Base-by-base conservation (phyloP, 495 filamentous ascomycete species). In the Penicillium soppii region DNA sequence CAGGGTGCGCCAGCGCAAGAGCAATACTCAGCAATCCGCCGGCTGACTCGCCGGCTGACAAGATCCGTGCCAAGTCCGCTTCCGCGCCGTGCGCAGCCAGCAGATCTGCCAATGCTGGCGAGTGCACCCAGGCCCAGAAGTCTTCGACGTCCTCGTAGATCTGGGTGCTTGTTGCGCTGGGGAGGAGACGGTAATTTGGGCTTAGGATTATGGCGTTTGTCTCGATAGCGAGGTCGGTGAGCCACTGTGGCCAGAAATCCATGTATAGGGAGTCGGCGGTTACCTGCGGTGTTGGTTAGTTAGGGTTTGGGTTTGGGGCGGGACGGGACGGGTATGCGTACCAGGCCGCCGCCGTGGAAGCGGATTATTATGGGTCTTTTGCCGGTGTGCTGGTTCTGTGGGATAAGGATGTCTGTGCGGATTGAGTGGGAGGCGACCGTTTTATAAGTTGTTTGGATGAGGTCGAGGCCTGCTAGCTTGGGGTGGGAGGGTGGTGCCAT, bases 131-230 rank as follows among this genome's bases (percentile, higher is more conserved):
- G 4, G 57, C 49, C 77, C 76, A 81, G 59, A 81, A 79, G 50
- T 76, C 70, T 19, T 65, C 56, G 4, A 82, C 35, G 53, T 83
- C 80, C 15, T 69, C 57, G 43, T 77, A 63, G 51, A 78, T 68
- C n/a, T 80, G 70, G 15, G 61, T 29, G 27, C 75, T 74, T 15
- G 55, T 77, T 22, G 70, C 57, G 46, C 81, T 76, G 23, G 79
- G 78, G 7, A 78, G 29, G 17, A 83, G 69, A 9, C 78, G 77
- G 67, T 83, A 80, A 62, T 81, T 73, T 8, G 70, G 61, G 2
- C 67, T 56, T 9, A 78, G 53, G 20, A 76, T 71, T 7, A 78
- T 65, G 15, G 77, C 77, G 26, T 50, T 46, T 20, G 69, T 50
- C 20, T 57, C 36, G 1, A 58, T 35, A 3, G 67, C 66, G 3